Base-by-base conservation (phyloP, 345 rosid genomes). In the Melaleuca alternifolia region DNA sequence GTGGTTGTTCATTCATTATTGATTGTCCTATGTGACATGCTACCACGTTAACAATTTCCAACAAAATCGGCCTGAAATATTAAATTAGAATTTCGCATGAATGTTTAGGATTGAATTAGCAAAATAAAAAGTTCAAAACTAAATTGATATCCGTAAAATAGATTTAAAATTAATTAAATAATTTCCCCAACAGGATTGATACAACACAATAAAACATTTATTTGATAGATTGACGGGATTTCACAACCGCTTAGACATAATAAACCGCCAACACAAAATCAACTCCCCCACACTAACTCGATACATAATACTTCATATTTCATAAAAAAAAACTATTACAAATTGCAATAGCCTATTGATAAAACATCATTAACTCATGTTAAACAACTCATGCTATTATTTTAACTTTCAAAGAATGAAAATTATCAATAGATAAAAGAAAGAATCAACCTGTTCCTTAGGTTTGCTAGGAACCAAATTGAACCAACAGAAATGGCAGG, bases 391-490 rank as follows among this genome's bases (percentile, higher is more conserved):
- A 41, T 41, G 41, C 2, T 41, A 41, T 41, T 41, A 2, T 4
- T 41, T 41, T 41, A 41, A 41, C 41, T 41, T 41, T 59, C 37
- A 59, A 59, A 16, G n/a, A 13, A 59, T n/a, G n/a, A 2, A 59
- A 59, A n/a, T 7, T 11, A 59, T n/a, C 16, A 26, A 57, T 11
- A 5, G 13, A 51, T 13, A 12, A 59, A 0, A 10, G 24, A 12
- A 50, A 11, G 16, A n/a, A 6, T 59, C 16, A n/a, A 2, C 71
- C 3, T 0, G 4, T n/a, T 59, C 33, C 37, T 59, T 59, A 1
- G 18, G n/a, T 8, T 12, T 0, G 14, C 0, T 6, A 7, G 3
- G 10, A 59, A 51, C 14, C 71, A 59, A n/a, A 59, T 59, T 0
- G 1, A 28, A 59, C n/a, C 12, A n/a, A 2, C 3, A 59, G 41